These are phyloP conservation scores for Mucor saturninus DNA, from an alignment of 371 early-diverging fungal genomes.

Conservation along the genomic window DNA sequence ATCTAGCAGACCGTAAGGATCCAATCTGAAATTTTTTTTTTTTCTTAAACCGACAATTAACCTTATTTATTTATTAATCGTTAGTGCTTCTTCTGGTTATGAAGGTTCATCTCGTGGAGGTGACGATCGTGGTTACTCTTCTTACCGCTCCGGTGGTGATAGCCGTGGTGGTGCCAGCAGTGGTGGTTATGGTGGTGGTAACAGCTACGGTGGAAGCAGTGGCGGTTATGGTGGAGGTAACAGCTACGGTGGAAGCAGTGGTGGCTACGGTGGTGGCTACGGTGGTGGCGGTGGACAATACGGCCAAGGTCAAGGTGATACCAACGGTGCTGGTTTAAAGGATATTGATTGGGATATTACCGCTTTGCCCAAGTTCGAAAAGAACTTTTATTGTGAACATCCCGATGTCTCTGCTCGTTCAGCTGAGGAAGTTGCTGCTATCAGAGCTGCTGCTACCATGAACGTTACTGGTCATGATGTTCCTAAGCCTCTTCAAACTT, in stretches of 20 bases:
- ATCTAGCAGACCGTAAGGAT: slow-evolving; percentile 44
- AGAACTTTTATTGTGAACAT: slow-evolving; percentile 92
- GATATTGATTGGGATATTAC: slow-evolving; percentile 74
- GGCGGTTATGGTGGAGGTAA: slow-evolving; percentile 27
- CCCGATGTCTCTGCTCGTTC: slow-evolving; percentile 64
- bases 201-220: slow-evolving; percentile 44
- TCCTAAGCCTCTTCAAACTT: slow-evolving; percentile 82
- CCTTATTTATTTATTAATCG: slow-evolving; percentile 2
- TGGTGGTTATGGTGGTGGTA: slow-evolving; percentile 19
- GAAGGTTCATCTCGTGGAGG: slow-evolving; percentile 42
- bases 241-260: slow-evolving; percentile 45
- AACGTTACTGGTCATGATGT: slow-evolving; percentile 72
- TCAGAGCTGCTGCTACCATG: slow-evolving; percentile 73
- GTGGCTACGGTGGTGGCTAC: slow-evolving; percentile 28
- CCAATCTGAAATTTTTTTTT: not conserved
- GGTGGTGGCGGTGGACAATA: slow-evolving; percentile 47
- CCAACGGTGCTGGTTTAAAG: slow-evolving; percentile 64
- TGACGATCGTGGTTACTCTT: slow-evolving; percentile 53
- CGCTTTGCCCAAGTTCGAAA: slow-evolving; percentile 82
- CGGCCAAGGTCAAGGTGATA: slow-evolving; percentile 44
- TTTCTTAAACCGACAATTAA: not conserved
- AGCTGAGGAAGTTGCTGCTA: slow-evolving; percentile 65
- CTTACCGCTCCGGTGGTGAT: slow-evolving; percentile 40
- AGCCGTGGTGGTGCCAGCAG: slow-evolving; percentile 24
- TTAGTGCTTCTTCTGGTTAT: slow-evolving; percentile 35